Evolutionary conservation across 768 basidiomycete species (phyloP).

Genomic region (Russula ochroleuca): DNA sequence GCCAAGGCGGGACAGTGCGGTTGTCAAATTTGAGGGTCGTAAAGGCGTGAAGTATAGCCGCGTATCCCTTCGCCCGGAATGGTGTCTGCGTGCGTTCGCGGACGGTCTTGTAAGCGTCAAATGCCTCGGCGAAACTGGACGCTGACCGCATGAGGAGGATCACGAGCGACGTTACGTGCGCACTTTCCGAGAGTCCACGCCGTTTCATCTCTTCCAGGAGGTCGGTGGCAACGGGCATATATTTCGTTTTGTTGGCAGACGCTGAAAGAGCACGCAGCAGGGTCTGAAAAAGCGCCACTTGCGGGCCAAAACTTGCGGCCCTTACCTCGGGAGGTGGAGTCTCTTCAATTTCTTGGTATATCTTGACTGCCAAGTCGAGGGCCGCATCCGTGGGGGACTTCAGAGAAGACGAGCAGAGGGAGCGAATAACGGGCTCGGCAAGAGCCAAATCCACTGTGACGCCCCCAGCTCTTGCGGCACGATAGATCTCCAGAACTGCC

Average conservation of each 20-base stretch:
- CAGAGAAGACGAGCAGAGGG: slow-evolving; percentile 42
- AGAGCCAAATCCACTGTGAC: slow-evolving; percentile 48
- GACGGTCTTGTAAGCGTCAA: slow-evolving; percentile 52
- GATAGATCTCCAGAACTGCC: slow-evolving; percentile 49
- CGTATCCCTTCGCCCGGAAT: slow-evolving; percentile 58
- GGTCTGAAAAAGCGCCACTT: slow-evolving; percentile 47
- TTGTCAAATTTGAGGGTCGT: slow-evolving; percentile 52
- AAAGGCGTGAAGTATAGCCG: slow-evolving; percentile 59
- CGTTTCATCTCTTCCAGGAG: slow-evolving; percentile 65
- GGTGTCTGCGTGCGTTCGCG: slow-evolving; percentile 32
- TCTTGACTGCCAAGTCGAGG: slow-evolving; percentile 50
- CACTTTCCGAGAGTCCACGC: slow-evolving; percentile 45
- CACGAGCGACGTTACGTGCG: slow-evolving; percentile 48
- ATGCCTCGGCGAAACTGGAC: slow-evolving; percentile 52
- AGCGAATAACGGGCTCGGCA: slow-evolving; percentile 51
- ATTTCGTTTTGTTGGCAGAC: slow-evolving; percentile 44
- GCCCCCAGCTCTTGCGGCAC: slow-evolving; percentile 41
- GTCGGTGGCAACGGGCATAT: slow-evolving; percentile 44
- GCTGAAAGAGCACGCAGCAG: slow-evolving; percentile 38
- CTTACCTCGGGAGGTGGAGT: not conserved
- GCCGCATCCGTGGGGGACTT: slow-evolving; percentile 38
- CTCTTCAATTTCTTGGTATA: slow-evolving; percentile 46
- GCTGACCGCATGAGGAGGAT: slow-evolving; percentile 66
- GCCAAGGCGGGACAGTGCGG: slow-evolving; percentile 31
- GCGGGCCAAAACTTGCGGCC: not conserved